phyloP scores from a whole-genome alignment of 2,329 filamentous ascomycete genomes.

The Sclerotinia spermophila region DNA sequence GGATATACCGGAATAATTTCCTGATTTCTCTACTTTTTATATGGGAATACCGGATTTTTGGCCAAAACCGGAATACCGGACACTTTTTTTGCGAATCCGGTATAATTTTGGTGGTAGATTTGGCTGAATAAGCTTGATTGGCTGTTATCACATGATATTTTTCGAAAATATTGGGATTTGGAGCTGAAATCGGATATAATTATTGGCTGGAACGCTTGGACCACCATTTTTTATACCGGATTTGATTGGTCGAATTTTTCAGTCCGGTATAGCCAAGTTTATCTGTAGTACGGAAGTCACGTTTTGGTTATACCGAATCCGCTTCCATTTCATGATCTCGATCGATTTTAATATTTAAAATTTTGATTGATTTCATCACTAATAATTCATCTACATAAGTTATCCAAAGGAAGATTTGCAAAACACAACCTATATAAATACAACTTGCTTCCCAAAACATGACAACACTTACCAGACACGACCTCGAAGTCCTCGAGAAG shows the following conservation, averaged over 20 bases:
- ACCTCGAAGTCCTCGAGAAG: slow-evolving; percentile 61
- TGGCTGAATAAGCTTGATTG: not conserved
- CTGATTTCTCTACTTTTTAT: not conserved
- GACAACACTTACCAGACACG: slow-evolving; percentile 54
- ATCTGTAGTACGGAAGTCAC: not conserved
- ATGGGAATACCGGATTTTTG: not conserved
- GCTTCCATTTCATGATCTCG: not conserved
- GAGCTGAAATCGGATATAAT: too few species aligned
- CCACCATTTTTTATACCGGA: not conserved
- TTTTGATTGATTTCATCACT: not conserved
- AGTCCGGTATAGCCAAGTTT: not conserved
- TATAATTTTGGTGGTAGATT: not conserved
- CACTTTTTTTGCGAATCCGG: not conserved
- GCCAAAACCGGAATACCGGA: not conserved
- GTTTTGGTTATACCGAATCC: slow-evolving; percentile 4
- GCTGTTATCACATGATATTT: not conserved
- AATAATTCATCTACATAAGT: not conserved
- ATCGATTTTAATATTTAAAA: not conserved
- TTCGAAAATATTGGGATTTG: too few species aligned
- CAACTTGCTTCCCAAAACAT: slow-evolving; percentile 39
- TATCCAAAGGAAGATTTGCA: not conserved
- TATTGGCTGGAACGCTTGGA: not conserved
- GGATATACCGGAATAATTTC: not conserved
- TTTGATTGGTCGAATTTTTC: not conserved
- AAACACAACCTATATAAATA: not conserved